Base-by-base conservation (phyloP, 116 monocot species). In the Thalassia testudinum region DNA sequence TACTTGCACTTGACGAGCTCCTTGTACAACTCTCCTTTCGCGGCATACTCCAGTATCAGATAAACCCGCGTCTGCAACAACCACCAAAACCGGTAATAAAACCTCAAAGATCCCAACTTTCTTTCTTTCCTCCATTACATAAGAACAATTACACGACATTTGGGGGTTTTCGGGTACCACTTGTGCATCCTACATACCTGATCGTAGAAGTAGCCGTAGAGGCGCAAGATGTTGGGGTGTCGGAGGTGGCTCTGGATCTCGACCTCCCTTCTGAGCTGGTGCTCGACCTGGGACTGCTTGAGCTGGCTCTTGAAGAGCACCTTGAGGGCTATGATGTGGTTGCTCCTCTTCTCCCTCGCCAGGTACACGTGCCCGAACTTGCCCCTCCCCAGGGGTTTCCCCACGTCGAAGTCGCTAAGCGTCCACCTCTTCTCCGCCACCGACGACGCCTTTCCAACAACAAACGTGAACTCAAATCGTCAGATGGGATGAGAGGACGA, bases 201-300 rank as follows among this genome's bases (percentile, higher is more conserved):
- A 72, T 97, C 97, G 66, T 97, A 97, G 69, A 97, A 97, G 57
- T 97, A 97, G 3, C 97, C 97, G 71, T 97, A 97, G 15, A 97
- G 55, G 11, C 97, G 85, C 17, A 97, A 54, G 49, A 97, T 97
- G 57, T 97, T 97, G 24, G 79, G 67, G 50, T 97, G 89, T 15
- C 97, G 63, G 13, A 97, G 82, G 64, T 97, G 97, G 53, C 85
- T 85, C 64, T 97, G 97, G 30, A 97, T 97, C 63, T 97, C 97
- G 12, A 97, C 97, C 58, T 97, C 97, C 49, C 97, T 82, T 1
- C 85, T 76, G 40, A 97, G 66, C 61, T 97, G 97, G 48, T 89
- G 97, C 70, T 89, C 97, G 17, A 89, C 97, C 58, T 89, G 79
- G 45, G 97, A 89, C 27, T 97, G 89, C 70, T 89, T 97, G 26